Conservation (phyloP, 768 basidiomycete species). For the Suillus fuscotomentosus region DNA sequence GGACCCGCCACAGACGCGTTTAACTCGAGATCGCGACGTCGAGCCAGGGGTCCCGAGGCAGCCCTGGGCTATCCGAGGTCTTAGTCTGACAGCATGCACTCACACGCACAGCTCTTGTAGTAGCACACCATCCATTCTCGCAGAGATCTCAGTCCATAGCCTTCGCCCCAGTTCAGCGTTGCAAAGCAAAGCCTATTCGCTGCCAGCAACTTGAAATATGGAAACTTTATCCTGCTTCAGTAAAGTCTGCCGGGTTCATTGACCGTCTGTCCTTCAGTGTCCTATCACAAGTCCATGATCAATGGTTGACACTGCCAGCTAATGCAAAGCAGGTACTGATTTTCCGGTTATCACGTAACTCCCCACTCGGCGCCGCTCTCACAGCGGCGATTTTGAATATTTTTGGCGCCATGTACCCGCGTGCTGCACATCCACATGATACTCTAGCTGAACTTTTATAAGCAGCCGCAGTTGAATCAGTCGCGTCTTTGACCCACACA, state of each 20-base stretch:
- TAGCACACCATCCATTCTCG: no score
- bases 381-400: constrained; percentile 5
- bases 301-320: not conserved
- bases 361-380: not conserved
- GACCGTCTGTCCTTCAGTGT: not conserved
- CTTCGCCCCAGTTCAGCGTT: no score
- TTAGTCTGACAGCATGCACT: no score
- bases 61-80: no score
- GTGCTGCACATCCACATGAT: not conserved
- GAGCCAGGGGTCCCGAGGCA: no score
- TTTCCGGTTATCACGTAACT: not conserved
- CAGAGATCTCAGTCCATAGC: no score
- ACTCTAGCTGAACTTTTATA: not conserved
- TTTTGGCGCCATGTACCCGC: not conserved
- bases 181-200: not conserved
- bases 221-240: not conserved
- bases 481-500: not conserved
- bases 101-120: no score
- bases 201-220: not conserved
- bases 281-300: not conserved
- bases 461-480: not conserved
- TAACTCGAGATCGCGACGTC: not conserved
- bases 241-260: not conserved
- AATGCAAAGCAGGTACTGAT: not conserved
- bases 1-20: not conserved